phyloP scores from a whole-genome alignment of 306 rosid genomes.

The Begonia fuchsioides region DNA sequence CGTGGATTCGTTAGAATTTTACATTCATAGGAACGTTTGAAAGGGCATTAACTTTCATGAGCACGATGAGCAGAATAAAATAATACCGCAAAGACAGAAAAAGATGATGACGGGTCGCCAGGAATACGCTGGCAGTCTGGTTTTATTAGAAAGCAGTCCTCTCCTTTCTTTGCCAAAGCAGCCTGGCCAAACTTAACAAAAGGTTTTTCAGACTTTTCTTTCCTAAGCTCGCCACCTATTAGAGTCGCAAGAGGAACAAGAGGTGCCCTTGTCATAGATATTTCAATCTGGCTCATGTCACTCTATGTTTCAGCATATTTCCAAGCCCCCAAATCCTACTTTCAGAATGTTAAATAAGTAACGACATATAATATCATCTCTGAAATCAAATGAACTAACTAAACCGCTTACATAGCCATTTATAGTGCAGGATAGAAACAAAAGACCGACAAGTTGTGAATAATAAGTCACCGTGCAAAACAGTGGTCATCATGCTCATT shows the following conservation, averaged over 20 bases:
- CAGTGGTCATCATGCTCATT: neutral
- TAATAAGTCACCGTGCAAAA: neutral
- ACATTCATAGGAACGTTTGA: too few relatives aligned
- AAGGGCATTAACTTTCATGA: too few relatives aligned
- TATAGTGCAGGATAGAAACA: neutral
- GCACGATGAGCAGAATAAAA: neutral
- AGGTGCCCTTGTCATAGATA: conserved; percentile 39
- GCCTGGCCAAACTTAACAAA: conserved; percentile 88
- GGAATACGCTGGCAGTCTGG: conserved; percentile 65
- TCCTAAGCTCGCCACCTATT: conserved; percentile 86
- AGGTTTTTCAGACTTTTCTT: conserved; percentile 62
- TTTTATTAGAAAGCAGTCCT: conserved; percentile 83
- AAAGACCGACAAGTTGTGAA: neutral
- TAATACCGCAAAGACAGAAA: conserved; percentile 88
- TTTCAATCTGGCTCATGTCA: conserved; percentile 60
- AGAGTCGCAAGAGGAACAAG: conserved; percentile 83
- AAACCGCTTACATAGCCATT: neutral
- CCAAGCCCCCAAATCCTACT: conserved; percentile 13
- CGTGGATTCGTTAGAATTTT: too few relatives aligned
- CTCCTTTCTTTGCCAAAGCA: conserved; percentile 97
- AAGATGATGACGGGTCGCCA: conserved; percentile 54
- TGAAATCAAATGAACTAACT: neutral
- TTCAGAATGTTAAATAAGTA: conserved; percentile 5
- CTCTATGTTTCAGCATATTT: conserved; percentile 31
- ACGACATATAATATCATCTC: neutral